These are phyloP conservation scores for Aspergillus pseudotamarii DNA, from an alignment of 2,329 filamentous ascomycete species.

Conservation along the genomic window DNA sequence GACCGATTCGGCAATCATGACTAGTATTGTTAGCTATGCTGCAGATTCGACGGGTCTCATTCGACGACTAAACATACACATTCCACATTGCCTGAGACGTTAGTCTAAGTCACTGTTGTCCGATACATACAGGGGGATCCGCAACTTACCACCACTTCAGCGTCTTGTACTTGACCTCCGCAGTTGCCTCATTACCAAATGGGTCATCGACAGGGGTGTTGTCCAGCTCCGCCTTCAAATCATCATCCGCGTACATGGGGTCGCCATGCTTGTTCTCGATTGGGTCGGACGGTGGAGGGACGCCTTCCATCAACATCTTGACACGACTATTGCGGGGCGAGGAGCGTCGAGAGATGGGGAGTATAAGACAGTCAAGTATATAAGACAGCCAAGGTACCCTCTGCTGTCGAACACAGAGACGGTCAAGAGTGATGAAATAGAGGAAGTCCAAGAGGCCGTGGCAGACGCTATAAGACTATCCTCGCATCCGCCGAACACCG, in stretches of 20 bases:
- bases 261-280: slow-evolving; percentile 18
- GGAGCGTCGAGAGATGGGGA: background rate
- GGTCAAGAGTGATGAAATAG: background rate
- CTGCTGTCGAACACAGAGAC: background rate
- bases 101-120: slow-evolving; percentile 35
- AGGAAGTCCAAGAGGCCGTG: background rate
- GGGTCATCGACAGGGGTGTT: slow-evolving; percentile 25
- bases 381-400: background rate
- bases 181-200: slow-evolving; percentile 35
- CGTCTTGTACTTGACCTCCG: slow-evolving; percentile 52
- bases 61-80: slow-evolving; percentile 29
- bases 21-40: slow-evolving; percentile 17
- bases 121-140: too few species aligned
- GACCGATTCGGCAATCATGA: slow-evolving; percentile 61
- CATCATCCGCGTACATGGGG: slow-evolving; percentile 14
- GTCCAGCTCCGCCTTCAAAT: slow-evolving; percentile 16
- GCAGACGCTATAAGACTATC: background rate
- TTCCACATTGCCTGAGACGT: slow-evolving; percentile 37
- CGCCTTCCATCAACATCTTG: slow-evolving; percentile 14
- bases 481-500: background rate
- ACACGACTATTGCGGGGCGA: background rate
- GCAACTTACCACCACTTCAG: slow-evolving; percentile 43
- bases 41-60: background rate
- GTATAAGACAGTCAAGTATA: background rate
- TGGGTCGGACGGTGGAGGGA: slow-evolving; percentile 11